Percentiles rank a stretch among this genome's conserved stretches.
Conservation (phyloP, 352 stramenopile genomes). For the Pythium oligandrum region DNA sequence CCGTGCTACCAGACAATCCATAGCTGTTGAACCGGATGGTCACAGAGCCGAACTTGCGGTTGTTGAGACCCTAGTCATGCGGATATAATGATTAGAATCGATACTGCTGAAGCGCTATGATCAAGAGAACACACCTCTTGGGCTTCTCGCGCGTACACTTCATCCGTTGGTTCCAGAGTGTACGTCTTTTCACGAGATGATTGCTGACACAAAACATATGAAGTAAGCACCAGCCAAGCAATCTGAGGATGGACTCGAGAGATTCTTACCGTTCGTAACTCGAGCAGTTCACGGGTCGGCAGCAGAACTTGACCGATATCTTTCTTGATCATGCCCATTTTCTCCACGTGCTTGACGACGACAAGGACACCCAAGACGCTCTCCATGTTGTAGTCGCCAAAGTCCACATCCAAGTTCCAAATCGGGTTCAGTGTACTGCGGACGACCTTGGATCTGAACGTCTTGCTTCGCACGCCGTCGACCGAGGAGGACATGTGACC, state of each 20-base stretch:
- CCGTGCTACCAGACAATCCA: conserved; percentile 26
- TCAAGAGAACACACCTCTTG: conserved; percentile 20
- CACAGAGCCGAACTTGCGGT: conserved; percentile 64
- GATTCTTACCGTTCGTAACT: conserved; percentile 57
- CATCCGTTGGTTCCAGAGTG: conserved; percentile 51
- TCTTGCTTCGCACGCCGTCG: conserved; percentile 31
- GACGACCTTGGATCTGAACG: conserved; percentile 51
- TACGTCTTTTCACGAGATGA: conserved; percentile 51
- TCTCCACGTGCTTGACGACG: conserved; percentile 64
- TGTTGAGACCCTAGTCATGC: conserved; percentile 30
- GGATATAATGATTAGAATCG: no score
- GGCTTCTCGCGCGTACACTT: conserved; percentile 45
- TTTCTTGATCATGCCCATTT: conserved; percentile 67
- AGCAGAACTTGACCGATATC: conserved; percentile 68
- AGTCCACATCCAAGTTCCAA: conserved; percentile 80
- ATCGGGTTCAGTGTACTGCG: conserved; percentile 76
- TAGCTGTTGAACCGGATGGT: conserved; percentile 69
- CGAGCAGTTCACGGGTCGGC: conserved; percentile 60
- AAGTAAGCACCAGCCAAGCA: no score
- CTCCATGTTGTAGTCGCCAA: conserved; percentile 68
- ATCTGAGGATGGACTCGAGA: no score
- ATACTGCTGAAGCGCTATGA: no score
- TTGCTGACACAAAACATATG: conserved; percentile 27
- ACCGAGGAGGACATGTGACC: background rate
- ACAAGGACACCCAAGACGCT: conserved; percentile 63